phyloP scores from a whole-genome alignment of 345 rosid genomes.

The Linum usitatissimum region DNA sequence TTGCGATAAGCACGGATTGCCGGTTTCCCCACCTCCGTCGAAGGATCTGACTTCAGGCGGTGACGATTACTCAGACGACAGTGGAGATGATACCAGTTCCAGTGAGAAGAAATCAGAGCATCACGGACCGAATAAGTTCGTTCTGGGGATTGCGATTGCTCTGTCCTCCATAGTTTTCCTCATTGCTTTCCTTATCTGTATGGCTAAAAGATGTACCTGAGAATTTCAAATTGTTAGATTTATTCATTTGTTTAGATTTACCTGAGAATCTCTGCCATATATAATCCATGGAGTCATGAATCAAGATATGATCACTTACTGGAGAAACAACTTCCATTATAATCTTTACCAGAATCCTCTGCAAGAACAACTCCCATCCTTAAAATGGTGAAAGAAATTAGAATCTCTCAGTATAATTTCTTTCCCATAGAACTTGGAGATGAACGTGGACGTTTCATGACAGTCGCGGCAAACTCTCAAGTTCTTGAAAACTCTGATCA shows the following conservation, averaged over 20 bases:
- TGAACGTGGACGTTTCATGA: constrained; percentile 26
- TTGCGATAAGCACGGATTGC: constrained; percentile 86
- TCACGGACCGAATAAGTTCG: constrained; percentile 9
- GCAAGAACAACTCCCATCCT: constrained; percentile 27
- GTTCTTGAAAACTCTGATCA: constrained; percentile 21
- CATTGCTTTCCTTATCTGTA: constrained; percentile 7
- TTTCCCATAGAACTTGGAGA: constrained; percentile 18
- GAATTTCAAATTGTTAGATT: not conserved
- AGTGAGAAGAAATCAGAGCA: not conserved
- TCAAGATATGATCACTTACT: not conserved
- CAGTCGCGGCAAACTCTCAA: constrained; percentile 24
- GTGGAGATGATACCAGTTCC: constrained; percentile 19
- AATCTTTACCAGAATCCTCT: constrained; percentile 31
- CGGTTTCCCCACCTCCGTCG: constrained; percentile 73
- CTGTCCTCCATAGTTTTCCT: constrained; percentile 13
- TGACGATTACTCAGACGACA: constrained; percentile 17
- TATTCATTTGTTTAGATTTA: no score
- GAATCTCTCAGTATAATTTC: constrained; percentile 30
- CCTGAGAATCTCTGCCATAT: no score
- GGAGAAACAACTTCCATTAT: no score
- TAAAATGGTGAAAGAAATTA: constrained; percentile 30
- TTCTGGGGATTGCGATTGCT: constrained; percentile 7
- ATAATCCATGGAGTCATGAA: no score
- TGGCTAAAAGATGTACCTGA: constrained; percentile 9
- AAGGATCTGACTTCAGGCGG: constrained; percentile 31